Percentiles rank a stretch among this genome's conserved stretches.
phyloP scores from a whole-genome alignment of 345 rosid genomes.

The Fremontodendron californicum region DNA sequence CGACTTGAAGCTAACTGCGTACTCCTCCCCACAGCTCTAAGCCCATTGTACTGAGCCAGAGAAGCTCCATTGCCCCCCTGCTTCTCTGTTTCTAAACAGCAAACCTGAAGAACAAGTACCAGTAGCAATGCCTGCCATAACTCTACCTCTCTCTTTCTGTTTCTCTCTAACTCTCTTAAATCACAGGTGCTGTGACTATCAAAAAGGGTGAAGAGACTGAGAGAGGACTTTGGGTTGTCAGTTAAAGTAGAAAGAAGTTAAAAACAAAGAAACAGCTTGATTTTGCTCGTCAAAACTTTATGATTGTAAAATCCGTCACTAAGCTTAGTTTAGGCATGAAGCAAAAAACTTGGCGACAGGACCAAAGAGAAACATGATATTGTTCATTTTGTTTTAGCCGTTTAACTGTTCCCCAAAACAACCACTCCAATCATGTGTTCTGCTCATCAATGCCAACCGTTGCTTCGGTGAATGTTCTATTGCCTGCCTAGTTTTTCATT shows the following conservation, averaged over 20 bases:
- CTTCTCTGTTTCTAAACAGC: constrained; percentile 26
- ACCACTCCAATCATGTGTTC: neutral
- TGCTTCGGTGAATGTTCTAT: neutral
- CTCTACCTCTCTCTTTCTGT: constrained; percentile 7
- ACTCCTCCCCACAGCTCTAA: constrained; percentile 28
- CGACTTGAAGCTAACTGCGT: constrained; percentile 20
- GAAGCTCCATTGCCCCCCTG: constrained; percentile 23
- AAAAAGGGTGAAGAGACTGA: neutral
- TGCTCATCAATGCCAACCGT: neutral
- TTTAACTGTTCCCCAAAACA: neutral
- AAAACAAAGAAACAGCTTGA: neutral
- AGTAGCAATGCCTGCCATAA: constrained; percentile 39
- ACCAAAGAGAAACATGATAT: neutral
- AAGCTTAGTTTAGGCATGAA: neutral
- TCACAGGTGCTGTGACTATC: neutral
- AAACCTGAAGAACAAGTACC: constrained; percentile 30
- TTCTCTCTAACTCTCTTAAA: neutral
- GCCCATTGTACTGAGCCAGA: constrained; percentile 39
- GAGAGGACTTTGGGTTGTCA: neutral
- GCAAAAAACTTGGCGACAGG: neutral
- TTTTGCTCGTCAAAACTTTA: neutral
- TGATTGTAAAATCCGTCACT: neutral
- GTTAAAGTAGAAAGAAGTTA: neutral
- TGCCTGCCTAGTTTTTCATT: neutral
- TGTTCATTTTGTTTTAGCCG: neutral